Evolutionary conservation across 345 rosid species (phyloP).

Genomic region (Geranium rotundifolium): DNA sequence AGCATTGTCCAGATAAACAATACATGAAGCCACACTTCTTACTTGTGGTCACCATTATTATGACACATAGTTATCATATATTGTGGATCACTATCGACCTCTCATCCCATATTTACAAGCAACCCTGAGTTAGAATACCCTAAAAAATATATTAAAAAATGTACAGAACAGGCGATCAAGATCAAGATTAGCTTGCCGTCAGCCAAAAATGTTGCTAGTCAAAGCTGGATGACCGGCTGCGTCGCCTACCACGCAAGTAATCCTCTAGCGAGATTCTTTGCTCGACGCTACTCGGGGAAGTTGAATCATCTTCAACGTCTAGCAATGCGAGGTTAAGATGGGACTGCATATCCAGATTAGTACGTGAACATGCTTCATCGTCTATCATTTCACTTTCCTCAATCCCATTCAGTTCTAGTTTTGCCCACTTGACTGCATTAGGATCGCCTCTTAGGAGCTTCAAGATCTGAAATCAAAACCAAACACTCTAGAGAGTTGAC

Average conservation of each 20-base stretch:
- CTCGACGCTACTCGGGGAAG: conserved; percentile 46
- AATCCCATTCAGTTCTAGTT: background rate
- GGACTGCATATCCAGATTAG: conserved; percentile 37
- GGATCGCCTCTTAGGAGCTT: conserved; percentile 79
- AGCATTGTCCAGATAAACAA: no score
- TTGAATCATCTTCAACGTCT: conserved; percentile 64
- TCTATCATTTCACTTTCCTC: conserved; percentile 26
- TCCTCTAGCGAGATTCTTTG: conserved; percentile 52
- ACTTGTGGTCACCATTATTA: no score
- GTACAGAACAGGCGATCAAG: no score
- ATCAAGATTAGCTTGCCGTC: no score
- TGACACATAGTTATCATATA: no score
- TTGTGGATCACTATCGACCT: no score
- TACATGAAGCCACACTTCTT: no score
- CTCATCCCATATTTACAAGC: no score
- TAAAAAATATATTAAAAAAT: no score
- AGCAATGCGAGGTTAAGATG: conserved; percentile 77
- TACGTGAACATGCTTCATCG: conserved; percentile 30
- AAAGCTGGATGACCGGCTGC: conserved; percentile 74
- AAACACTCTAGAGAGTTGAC: no score
- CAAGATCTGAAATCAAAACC: conserved; percentile 31
- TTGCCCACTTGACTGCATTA: conserved; percentile 65
- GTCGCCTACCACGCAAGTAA: conserved; percentile 53
- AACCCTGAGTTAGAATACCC: no score
- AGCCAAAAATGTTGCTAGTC: conserved; percentile 15